phyloP scores from a whole-genome alignment of 148 eudicot genomes.

The Euryodendron excelsum region DNA sequence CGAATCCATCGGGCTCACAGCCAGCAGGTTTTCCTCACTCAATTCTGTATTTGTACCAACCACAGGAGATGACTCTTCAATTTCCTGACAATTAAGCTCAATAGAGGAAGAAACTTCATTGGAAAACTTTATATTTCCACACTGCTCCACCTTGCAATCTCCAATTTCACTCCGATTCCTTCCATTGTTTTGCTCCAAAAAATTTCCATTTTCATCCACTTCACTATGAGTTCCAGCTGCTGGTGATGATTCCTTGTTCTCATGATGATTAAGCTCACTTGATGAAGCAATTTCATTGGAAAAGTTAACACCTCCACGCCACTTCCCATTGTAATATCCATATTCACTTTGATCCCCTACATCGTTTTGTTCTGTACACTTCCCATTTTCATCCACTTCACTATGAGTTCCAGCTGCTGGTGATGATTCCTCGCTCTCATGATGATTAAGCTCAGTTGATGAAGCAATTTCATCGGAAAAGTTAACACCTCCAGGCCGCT shows the following conservation, averaged over 20 bases:
- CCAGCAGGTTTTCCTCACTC: slow-evolving; percentile 10
- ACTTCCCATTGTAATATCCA: slow-evolving; percentile 8
- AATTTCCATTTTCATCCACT: no score
- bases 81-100: slow-evolving; percentile 14
- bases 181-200: no score
- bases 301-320: background rate
- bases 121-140: background rate
- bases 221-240: no score
- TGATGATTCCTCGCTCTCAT: slow-evolving; percentile 17
- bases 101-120: slow-evolving; percentile 16
- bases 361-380: background rate
- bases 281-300: slow-evolving; percentile 16
- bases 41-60: slow-evolving; percentile 9
- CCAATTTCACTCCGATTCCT: no score
- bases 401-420: background rate
- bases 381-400: background rate
- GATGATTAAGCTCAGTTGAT: slow-evolving; percentile 5
- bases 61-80: slow-evolving; percentile 16
- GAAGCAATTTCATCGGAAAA: slow-evolving; percentile 9
- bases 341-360: background rate
- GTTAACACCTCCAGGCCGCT: slow-evolving; percentile 1
- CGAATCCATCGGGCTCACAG: slow-evolving; percentile 9
- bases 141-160: slow-evolving; percentile 4
- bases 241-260: no score
- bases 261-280: slow-evolving; percentile 9